phyloP scores from a whole-genome alignment of 441 rosid genomes.

The Eutrema salsugineum region DNA sequence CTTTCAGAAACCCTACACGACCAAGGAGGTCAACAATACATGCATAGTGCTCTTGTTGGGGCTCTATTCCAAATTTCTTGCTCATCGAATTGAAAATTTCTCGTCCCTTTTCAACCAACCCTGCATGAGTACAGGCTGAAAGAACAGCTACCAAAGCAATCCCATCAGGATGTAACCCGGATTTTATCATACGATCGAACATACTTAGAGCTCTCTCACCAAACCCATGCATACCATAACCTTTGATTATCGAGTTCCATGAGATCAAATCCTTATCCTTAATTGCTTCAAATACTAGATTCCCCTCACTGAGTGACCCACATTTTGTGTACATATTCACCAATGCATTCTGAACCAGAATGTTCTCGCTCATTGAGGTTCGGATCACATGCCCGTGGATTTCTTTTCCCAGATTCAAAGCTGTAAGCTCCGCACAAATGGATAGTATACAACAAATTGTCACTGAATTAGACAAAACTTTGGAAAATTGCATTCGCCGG shows the following conservation, averaged over 20 bases:
- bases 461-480: slow-evolving; percentile 46
- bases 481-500: slow-evolving; percentile 61
- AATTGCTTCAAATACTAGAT: slow-evolving; percentile 45
- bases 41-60: slow-evolving; percentile 45
- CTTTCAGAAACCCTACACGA: slow-evolving; percentile 40
- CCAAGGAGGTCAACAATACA: slow-evolving; percentile 48
- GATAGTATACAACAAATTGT: slow-evolving; percentile 59
- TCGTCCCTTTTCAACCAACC: slow-evolving; percentile 36
- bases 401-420: slow-evolving; percentile 53
- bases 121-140: slow-evolving; percentile 44
- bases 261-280: slow-evolving; percentile 40
- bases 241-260: slow-evolving; percentile 45
- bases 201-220: slow-evolving; percentile 34
- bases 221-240: slow-evolving; percentile 42
- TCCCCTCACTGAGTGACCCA: slow-evolving; percentile 53
- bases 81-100: slow-evolving; percentile 33
- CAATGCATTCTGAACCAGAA: slow-evolving; percentile 63
- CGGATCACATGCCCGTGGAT: slow-evolving; percentile 59
- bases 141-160: slow-evolving; percentile 41
- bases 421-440: slow-evolving; percentile 61
- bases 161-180: slow-evolving; percentile 38
- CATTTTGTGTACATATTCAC: slow-evolving; percentile 72
- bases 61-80: slow-evolving; percentile 30
- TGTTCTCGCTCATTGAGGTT: slow-evolving; percentile 41
- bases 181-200: slow-evolving; percentile 37